Conservation (phyloP, 306 rosid genomes). For the apple (Malus domestica) region DNA sequence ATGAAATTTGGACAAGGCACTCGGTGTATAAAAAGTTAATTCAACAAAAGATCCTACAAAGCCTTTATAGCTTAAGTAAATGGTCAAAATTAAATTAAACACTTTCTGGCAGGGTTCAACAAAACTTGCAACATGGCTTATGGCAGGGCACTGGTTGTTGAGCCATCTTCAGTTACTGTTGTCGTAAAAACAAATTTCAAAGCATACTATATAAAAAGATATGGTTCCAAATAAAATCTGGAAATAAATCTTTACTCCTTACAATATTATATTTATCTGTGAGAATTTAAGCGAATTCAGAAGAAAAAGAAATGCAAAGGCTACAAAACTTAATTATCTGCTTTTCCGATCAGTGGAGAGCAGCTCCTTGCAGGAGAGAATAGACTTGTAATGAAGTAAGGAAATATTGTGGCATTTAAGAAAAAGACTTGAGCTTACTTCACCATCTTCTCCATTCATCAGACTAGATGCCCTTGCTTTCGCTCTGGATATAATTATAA, state of each 20-base stretch:
- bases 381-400: neutral
- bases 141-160: neutral
- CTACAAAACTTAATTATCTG: neutral
- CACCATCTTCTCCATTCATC: constrained; percentile 65
- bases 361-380: neutral
- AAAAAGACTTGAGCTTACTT: constrained; percentile 45
- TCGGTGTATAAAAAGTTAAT: neutral
- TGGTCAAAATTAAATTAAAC: neutral
- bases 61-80: neutral
- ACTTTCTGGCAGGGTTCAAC: neutral
- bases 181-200: neutral
- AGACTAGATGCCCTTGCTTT: constrained; percentile 67
- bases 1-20: neutral
- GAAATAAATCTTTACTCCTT: neutral
- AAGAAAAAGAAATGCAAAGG: neutral
- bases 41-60: neutral
- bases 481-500: constrained; percentile 59
- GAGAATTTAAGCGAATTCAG: neutral
- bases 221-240: neutral
- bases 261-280: neutral
- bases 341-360: neutral
- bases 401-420: neutral
- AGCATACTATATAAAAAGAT: neutral
- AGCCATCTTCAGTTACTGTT: neutral
- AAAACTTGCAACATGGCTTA: neutral